Percentiles rank a stretch among this genome's conserved stretches.
Conservation (phyloP, 768 basidiomycete genomes). For the Suillus fuscotomentosus region DNA sequence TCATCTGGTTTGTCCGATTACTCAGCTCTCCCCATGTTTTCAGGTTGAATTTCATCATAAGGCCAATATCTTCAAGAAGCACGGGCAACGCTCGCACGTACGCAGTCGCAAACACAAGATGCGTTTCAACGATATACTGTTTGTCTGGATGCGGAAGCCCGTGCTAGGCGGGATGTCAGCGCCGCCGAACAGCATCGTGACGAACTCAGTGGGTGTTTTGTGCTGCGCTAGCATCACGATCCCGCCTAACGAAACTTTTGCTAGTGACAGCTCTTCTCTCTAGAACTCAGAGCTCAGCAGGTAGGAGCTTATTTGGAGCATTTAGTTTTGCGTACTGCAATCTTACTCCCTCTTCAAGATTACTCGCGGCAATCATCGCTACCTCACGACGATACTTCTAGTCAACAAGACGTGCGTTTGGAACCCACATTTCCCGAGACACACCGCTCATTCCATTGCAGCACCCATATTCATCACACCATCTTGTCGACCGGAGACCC, state of each 20-base stretch:
- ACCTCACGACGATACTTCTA: constrained; percentile 29
- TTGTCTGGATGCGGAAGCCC: constrained; percentile 65
- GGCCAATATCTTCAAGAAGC: constrained; percentile 64
- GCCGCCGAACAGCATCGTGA: constrained; percentile 71
- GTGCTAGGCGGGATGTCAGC: constrained; percentile 61
- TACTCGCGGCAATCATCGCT: constrained; percentile 32
- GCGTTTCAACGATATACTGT: constrained; percentile 68
- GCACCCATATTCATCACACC: constrained; percentile 32
- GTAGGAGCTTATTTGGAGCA: constrained; percentile 19
- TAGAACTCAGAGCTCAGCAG: constrained; percentile 33
- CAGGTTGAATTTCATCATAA: constrained; percentile 25
- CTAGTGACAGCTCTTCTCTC: constrained; percentile 34
- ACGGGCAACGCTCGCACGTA: constrained; percentile 56
- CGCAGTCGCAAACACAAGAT: constrained; percentile 72
- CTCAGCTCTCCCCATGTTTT: not conserved
- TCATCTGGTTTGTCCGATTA: constrained; percentile 49
- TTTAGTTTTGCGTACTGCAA: constrained; percentile 17
- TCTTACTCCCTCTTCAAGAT: constrained; percentile 22
- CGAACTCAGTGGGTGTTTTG: constrained; percentile 42
- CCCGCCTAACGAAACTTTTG: constrained; percentile 11
- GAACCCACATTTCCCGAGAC: constrained; percentile 13
- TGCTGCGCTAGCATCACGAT: constrained; percentile 15
- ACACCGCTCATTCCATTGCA: constrained; percentile 18
- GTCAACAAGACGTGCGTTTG: constrained; percentile 33
- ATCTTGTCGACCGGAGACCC: constrained; percentile 30